phyloP scores from a whole-genome alignment of 805 yeast genomes.

The Starmerella kuoi region DNA sequence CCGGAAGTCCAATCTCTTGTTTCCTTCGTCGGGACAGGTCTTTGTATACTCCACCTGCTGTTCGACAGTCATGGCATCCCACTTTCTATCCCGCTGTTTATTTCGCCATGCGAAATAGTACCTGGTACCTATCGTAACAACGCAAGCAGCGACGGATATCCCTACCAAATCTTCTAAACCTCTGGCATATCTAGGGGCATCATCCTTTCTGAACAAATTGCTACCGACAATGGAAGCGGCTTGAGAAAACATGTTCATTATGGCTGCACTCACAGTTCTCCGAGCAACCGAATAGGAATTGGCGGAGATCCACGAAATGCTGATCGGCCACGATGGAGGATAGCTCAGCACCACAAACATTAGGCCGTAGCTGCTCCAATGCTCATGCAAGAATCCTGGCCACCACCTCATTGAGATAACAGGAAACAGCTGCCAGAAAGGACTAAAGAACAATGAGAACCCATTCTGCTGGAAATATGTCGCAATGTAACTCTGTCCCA shows the following conservation, averaged over 20 bases:
- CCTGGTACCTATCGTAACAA: conserved; percentile 22
- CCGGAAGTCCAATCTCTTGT: conserved; percentile 44
- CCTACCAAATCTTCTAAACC: conserved; percentile 38
- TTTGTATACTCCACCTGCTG: conserved; percentile 39
- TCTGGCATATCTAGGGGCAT: conserved; percentile 45
- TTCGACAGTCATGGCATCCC: conserved; percentile 41
- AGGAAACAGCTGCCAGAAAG: conserved; percentile 20
- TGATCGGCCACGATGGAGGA: conserved; percentile 23
- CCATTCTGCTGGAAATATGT: conserved; percentile 13
- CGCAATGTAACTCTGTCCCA: conserved; percentile 15
- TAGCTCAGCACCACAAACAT: conserved; percentile 23
- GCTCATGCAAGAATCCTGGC: conserved; percentile 19
- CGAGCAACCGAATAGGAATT: conserved; percentile 52
- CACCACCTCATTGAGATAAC: conserved; percentile 21
- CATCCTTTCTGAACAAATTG: conserved; percentile 45
- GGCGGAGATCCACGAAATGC: conserved; percentile 41
- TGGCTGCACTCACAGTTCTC: conserved; percentile 52
- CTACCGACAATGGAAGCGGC: conserved; percentile 42
- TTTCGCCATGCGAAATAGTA: conserved; percentile 29
- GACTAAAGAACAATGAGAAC: conserved; percentile 6
- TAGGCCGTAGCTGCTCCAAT: conserved; percentile 27
- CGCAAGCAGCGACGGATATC: conserved; percentile 20
- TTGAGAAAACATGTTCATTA: conserved; percentile 55
- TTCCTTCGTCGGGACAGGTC: conserved; percentile 42
- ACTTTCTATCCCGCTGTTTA: conserved; percentile 31